Evolutionary conservation across 441 rosid genomes (phyloP).

Genomic region (Gossypium schwendimanii): DNA sequence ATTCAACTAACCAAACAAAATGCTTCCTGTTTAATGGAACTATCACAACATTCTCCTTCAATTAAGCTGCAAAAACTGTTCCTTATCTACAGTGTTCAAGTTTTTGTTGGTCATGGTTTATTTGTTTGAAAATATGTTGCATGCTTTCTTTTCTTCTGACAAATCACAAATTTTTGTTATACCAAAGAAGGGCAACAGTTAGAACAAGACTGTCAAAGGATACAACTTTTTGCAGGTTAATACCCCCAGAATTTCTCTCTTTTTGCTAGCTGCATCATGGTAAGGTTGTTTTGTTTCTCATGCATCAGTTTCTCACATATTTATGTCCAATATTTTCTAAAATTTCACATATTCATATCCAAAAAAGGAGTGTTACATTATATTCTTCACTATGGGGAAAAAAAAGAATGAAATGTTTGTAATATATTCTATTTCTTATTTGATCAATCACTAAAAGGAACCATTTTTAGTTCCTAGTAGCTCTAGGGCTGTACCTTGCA

Average conservation of each 20-base stretch:
- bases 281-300: background rate
- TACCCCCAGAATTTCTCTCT: background rate
- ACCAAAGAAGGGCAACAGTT: background rate
- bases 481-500: constrained; percentile 32
- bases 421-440: constrained; percentile 20
- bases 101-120: too few species aligned
- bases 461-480: constrained; percentile 21
- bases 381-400: constrained; percentile 10
- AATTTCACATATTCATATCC: background rate
- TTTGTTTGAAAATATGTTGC: too few species aligned
- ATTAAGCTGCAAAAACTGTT: too few species aligned
- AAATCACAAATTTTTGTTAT: too few species aligned
- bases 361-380: background rate
- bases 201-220: background rate
- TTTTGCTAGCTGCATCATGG: background rate
- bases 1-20: too few species aligned
- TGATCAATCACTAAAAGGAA: constrained; percentile 24
- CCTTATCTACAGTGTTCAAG: too few species aligned
- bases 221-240: background rate
- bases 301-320: background rate
- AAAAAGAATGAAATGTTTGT: constrained; percentile 2
- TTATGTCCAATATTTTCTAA: background rate
- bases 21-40: too few species aligned
- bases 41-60: too few species aligned
- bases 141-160: too few species aligned